Percentiles rank a stretch among this genome's conserved stretches.
These are phyloP conservation scores for Naganishia albida DNA, from an alignment of 1,284 basidiomycete species.

Conservation along the genomic window DNA sequence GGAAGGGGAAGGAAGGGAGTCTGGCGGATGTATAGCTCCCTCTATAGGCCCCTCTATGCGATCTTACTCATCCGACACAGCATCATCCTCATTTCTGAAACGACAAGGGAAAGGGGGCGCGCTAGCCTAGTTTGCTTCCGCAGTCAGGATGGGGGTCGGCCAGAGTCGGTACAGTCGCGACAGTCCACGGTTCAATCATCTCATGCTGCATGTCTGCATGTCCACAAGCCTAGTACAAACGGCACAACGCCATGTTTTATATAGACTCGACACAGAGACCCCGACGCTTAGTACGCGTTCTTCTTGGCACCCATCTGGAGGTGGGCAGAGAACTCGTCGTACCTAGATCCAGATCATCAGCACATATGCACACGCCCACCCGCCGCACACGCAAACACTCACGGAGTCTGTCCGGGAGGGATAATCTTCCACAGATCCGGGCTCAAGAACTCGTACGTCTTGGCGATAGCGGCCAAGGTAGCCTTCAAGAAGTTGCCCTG, in stretches of 20 bases:
- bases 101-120: too few species aligned
- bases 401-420: slow-evolving; percentile 56
- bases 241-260: slow-evolving; percentile 12
- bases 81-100: background rate
- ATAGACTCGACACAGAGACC: slow-evolving; percentile 8
- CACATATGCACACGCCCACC: background rate
- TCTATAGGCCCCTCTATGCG: too few species aligned
- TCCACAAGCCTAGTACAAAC: slow-evolving; percentile 20
- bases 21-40: too few species aligned
- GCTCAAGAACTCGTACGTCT: slow-evolving; percentile 94
- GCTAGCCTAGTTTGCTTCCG: too few species aligned
- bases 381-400: slow-evolving; percentile 50
- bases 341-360: slow-evolving; percentile 60
- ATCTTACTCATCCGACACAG: too few species aligned
- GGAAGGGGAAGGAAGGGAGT: too few species aligned
- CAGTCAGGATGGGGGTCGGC: too few species aligned
- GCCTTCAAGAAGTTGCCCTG: slow-evolving; percentile 99
- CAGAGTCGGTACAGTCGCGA: too few species aligned
- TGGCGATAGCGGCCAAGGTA: slow-evolving; percentile 94
- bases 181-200: slow-evolving; percentile 15
- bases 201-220: slow-evolving; percentile 15
- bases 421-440: slow-evolving; percentile 98
- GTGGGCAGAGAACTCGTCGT: slow-evolving; percentile 90
- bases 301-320: slow-evolving; percentile 78
- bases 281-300: slow-evolving; percentile 64